phyloP scores from a whole-genome alignment of 1,284 basidiomycete species.

The Malassezia obtusa region DNA sequence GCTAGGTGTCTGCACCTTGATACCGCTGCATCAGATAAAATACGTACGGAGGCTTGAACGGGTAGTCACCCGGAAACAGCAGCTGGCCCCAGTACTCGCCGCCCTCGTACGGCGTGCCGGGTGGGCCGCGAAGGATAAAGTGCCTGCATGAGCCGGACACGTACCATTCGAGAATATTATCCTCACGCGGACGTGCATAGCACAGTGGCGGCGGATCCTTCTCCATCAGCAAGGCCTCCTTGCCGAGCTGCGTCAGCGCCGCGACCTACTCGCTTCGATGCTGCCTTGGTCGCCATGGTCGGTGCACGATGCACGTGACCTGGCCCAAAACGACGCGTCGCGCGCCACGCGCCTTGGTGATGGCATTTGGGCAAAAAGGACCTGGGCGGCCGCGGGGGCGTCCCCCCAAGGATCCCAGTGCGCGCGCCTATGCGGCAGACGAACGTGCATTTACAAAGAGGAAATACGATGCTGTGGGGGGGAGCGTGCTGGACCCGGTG shows the following conservation, averaged over 20 bases:
- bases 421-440: neutral
- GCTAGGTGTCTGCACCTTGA: conserved; percentile 93
- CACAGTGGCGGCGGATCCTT: conserved; percentile 85
- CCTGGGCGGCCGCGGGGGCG: conserved; percentile 11
- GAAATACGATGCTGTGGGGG: neutral
- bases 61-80: conserved; percentile 62
- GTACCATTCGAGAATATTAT: conserved; percentile 64
- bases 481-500: conserved; percentile 1
- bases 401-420: conserved; percentile 13
- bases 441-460: neutral
- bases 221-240: conserved; percentile 88
- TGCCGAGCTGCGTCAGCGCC: conserved; percentile 56
- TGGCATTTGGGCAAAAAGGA: conserved; percentile 17
- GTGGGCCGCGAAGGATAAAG: conserved; percentile 63
- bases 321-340: conserved; percentile 2
- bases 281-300: conserved; percentile 22
- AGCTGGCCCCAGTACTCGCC: conserved; percentile 73
- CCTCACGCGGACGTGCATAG: conserved; percentile 86
- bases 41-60: conserved; percentile 52
- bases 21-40: conserved; percentile 53
- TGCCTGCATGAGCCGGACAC: conserved; percentile 48
- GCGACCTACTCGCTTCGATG: conserved; percentile 19
- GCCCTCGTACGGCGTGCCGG: conserved; percentile 80
- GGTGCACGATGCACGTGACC: conserved; percentile 3
- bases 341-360: conserved; percentile 4